These are phyloP conservation scores for Nepenthes mirabilis DNA, from an alignment of 148 eudicot genomes.

Conservation along the genomic window DNA sequence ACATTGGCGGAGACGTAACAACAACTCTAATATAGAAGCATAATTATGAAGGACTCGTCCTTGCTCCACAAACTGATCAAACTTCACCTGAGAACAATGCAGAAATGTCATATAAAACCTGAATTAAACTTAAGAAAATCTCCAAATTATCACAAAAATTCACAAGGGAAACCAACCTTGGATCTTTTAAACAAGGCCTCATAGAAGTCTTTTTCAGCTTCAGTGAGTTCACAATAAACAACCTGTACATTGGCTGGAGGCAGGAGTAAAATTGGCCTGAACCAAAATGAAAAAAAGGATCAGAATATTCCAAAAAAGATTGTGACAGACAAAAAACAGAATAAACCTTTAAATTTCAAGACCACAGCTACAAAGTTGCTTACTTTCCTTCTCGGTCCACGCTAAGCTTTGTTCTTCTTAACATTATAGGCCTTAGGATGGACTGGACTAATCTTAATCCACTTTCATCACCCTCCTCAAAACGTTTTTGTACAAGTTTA, in stretches of 20 bases:
- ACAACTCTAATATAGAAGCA: slow-evolving; percentile 90
- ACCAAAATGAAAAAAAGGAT: not conserved
- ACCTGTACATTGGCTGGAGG: slow-evolving; percentile 90
- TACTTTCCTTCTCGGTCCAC: slow-evolving; percentile 87
- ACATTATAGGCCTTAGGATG: slow-evolving; percentile 82
- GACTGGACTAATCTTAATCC: slow-evolving; percentile 81
- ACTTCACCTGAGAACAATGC: slow-evolving; percentile 59
- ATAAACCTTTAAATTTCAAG: not conserved
- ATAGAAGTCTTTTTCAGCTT: slow-evolving; percentile 91
- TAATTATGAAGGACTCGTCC: slow-evolving; percentile 93
- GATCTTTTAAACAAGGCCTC: slow-evolving; percentile 88
- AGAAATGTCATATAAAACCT: slow-evolving; percentile 8
- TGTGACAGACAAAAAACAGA: too few species aligned
- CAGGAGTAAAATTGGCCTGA: slow-evolving; percentile 89
- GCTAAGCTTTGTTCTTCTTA: slow-evolving; percentile 83
- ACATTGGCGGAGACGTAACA: slow-evolving; percentile 92
- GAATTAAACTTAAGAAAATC: slow-evolving; percentile 1
- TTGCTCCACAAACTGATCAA: slow-evolving; percentile 95
- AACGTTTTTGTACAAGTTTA: slow-evolving; percentile 89
- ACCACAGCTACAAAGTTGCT: slow-evolving; percentile 9
- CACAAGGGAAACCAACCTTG: slow-evolving; percentile 35
- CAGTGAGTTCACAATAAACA: slow-evolving; percentile 76
- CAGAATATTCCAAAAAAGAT: not conserved
- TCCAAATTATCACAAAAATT: not conserved
- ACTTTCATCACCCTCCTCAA: slow-evolving; percentile 96